A percentile compares a stretch with the other conserved stretches of the same genome.
Conservation (phyloP, 129 eudicot genomes). For the Artemisia annua region DNA sequence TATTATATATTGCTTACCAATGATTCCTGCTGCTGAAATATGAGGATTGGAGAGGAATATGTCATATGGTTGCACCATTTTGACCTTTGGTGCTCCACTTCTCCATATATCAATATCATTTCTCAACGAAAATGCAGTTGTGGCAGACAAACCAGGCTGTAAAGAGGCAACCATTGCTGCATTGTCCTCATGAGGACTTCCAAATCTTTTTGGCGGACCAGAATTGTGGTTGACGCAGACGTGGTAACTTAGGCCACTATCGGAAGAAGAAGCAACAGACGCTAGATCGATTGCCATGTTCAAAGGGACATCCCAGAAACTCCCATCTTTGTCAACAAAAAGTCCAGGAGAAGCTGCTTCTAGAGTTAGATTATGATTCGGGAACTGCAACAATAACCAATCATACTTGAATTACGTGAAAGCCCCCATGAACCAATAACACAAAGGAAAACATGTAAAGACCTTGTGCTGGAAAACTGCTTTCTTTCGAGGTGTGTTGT, state of each 20-base stretch:
- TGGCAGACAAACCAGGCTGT: constrained; percentile 72
- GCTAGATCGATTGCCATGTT: constrained; percentile 67
- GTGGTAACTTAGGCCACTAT: constrained; percentile 75
- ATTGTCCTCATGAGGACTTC: constrained; percentile 26
- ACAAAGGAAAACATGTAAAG: background rate
- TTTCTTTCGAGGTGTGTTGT: constrained; percentile 63
- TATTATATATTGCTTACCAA: constrained; percentile 47
- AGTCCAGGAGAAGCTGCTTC: constrained; percentile 83
- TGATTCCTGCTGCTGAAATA: constrained; percentile 66
- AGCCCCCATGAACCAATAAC: constrained; percentile 6
- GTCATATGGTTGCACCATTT: constrained; percentile 84
- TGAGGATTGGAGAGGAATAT: constrained; percentile 73
- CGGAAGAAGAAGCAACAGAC: constrained; percentile 60
- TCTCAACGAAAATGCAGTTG: constrained; percentile 65
- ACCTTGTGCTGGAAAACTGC: constrained; percentile 87
- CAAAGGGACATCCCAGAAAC: constrained; percentile 84
- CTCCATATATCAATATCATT: constrained; percentile 74
- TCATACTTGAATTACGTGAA: background rate
- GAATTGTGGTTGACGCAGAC: constrained; percentile 58
- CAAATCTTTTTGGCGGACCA: constrained; percentile 52
- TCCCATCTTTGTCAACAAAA: constrained; percentile 64
- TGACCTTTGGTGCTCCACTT: constrained; percentile 67
- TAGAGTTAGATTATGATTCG: constrained; percentile 60
- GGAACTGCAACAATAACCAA: constrained; percentile 58
- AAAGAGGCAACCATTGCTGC: constrained; percentile 36